Conservation (phyloP, 345 rosid genomes). For the Reutealis trisperma region DNA sequence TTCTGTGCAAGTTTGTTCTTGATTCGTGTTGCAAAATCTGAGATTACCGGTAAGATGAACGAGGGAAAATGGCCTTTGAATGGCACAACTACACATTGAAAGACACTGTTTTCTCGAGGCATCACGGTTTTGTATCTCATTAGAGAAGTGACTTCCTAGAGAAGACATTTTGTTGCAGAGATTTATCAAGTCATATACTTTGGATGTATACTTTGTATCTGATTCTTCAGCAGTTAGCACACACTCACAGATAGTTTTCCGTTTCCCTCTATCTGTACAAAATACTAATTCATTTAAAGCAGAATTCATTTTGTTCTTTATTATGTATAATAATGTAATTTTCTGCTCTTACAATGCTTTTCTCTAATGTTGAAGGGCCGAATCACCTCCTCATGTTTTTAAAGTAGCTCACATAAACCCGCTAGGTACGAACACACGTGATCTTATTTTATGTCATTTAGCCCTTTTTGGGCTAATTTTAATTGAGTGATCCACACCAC, state of each 20-base stretch:
- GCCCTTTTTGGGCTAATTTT: too few species aligned
- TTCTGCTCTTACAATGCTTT: neutral
- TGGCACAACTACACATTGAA: slow-evolving; percentile 16
- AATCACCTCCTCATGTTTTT: too few species aligned
- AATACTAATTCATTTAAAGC: neutral
- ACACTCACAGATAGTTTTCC: neutral
- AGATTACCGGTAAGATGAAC: slow-evolving; percentile 46
- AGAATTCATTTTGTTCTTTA: neutral
- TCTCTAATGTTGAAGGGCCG: too few species aligned
- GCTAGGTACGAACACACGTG: too few species aligned
- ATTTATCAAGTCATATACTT: neutral
- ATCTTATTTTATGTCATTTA: too few species aligned
- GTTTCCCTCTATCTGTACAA: neutral
- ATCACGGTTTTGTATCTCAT: slow-evolving; percentile 3
- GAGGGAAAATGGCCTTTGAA: slow-evolving; percentile 33
- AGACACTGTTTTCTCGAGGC: neutral
- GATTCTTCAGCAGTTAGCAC: slow-evolving; percentile 4
- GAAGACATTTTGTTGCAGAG: slow-evolving; percentile 3
- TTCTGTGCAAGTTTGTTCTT: slow-evolving; percentile 58
- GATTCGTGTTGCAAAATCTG: slow-evolving; percentile 57
- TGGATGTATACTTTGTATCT: neutral
- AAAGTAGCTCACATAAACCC: too few species aligned
- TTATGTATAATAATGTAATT: neutral
- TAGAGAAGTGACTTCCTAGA: neutral
- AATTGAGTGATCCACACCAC: too few species aligned